A percentile compares a stretch with the other conserved stretches of the same genome.
These are phyloP conservation scores for Fusarium illudens DNA, from an alignment of 2,329 filamentous ascomycete species.

Conservation along the genomic window DNA sequence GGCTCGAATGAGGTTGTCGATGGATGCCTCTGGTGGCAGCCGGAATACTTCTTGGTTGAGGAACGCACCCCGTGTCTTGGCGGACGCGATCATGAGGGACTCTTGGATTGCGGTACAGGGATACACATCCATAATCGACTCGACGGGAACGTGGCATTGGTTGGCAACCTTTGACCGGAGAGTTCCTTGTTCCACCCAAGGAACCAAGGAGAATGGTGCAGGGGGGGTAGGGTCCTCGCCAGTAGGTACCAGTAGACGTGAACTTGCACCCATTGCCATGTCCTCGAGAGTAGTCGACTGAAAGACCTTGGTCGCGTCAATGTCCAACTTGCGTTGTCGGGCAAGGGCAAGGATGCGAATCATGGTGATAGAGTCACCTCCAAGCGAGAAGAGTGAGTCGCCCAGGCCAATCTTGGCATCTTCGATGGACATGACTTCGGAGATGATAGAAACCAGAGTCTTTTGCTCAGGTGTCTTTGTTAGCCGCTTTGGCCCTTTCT, in stretches of 20 bases:
- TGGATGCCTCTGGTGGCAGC: not conserved
- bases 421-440: not conserved
- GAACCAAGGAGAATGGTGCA: not conserved
- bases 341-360: not conserved
- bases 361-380: not conserved
- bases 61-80: not conserved
- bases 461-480: not conserved
- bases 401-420: not conserved
- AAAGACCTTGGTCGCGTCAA: not conserved
- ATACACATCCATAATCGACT: not conserved
- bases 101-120: not conserved
- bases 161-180: not conserved
- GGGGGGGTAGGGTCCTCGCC: not conserved
- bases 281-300: not conserved
- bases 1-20: not conserved
- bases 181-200: not conserved
- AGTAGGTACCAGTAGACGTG: not conserved
- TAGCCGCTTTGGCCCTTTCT: not conserved
- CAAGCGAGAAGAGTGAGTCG: not conserved
- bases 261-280: not conserved
- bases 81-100: not conserved
- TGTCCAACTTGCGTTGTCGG: not conserved
- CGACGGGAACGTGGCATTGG: not conserved
- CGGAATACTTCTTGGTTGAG: not conserved
- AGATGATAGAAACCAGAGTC: not conserved